A percentile compares a stretch with the other conserved stretches of the same genome.
Conservation (phyloP, 768 basidiomycete genomes). For the Dioszegia aurantiaca region DNA sequence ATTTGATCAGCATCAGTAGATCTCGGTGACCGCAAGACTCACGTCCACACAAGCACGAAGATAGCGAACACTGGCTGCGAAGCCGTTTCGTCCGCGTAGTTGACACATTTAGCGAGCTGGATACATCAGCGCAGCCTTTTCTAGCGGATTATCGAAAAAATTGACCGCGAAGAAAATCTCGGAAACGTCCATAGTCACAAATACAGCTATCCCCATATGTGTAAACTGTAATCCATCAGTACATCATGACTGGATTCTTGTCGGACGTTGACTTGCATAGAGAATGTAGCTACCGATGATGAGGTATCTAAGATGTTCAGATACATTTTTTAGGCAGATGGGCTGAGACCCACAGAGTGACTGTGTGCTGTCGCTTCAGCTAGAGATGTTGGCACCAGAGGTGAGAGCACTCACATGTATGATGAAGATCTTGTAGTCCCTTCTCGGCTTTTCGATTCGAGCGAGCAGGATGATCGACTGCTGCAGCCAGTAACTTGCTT, state of each 20-base stretch:
- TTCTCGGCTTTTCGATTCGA: constrained; percentile 87
- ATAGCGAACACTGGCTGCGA: constrained; percentile 64
- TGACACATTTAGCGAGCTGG: constrained; percentile 83
- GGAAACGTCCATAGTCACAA: constrained; percentile 94
- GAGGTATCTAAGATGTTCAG: constrained; percentile 50
- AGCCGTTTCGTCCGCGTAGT: constrained; percentile 67
- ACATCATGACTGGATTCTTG: no score
- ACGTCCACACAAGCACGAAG: constrained; percentile 79
- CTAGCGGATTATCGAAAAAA: constrained; percentile 13
- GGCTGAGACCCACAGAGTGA: constrained; percentile 81
- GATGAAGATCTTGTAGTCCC: constrained; percentile 82
- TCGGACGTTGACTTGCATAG: constrained; percentile 18
- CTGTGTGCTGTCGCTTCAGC: constrained; percentile 60
- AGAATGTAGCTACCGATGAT: constrained; percentile 64
- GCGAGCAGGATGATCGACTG: constrained; percentile 81
- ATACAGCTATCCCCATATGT: constrained; percentile 83
- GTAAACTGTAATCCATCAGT: no score
- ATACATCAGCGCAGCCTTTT: neutral
- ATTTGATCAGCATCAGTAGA: neutral
- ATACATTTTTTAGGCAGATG: no score
- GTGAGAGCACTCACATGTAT: constrained; percentile 58
- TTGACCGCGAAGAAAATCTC: constrained; percentile 81
- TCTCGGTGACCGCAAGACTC: constrained; percentile 49
- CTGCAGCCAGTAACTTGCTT: constrained; percentile 90
- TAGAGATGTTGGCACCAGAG: neutral